phyloP scores from a whole-genome alignment of 257 asterid species.

The Galeopsis tetrahit region DNA sequence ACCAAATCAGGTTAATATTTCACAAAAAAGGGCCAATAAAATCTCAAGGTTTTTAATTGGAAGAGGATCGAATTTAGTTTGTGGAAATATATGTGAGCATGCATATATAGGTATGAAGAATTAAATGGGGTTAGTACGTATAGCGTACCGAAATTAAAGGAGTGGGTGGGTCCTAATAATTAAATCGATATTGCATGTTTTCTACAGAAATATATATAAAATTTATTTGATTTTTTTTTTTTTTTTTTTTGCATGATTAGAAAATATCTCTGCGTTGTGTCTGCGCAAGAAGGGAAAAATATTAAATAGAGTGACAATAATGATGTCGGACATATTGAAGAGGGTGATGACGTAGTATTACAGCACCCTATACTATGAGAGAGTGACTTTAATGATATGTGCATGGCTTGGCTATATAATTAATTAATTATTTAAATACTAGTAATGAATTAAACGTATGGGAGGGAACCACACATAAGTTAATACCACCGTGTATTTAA shows the following conservation, averaged over 20 bases:
- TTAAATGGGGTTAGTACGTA: conserved; percentile 28
- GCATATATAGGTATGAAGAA: conserved; percentile 35
- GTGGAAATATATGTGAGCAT: conserved; percentile 11
- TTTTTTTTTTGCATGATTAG: no score
- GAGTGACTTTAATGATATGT: conserved; percentile 33
- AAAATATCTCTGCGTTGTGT: not conserved
- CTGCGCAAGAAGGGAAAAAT: not conserved
- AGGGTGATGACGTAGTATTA: conserved; percentile 35
- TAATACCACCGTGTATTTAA: not conserved
- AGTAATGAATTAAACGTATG: no score
- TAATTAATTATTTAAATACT: no score
- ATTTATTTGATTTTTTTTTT: no score
- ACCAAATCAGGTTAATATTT: not conserved
- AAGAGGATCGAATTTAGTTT: not conserved
- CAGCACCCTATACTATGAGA: conserved; percentile 8
- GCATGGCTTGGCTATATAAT: not conserved
- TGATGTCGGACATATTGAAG: conserved; percentile 34
- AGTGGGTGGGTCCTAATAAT: no score
- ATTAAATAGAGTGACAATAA: conserved; percentile 28
- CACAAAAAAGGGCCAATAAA: not conserved
- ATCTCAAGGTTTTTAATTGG: not conserved
- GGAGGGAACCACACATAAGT: not conserved
- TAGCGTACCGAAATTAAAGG: not conserved
- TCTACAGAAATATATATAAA: no score
- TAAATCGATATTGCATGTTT: no score